phyloP scores from a whole-genome alignment of 495 filamentous ascomycete species.

The Tuber brumale region DNA sequence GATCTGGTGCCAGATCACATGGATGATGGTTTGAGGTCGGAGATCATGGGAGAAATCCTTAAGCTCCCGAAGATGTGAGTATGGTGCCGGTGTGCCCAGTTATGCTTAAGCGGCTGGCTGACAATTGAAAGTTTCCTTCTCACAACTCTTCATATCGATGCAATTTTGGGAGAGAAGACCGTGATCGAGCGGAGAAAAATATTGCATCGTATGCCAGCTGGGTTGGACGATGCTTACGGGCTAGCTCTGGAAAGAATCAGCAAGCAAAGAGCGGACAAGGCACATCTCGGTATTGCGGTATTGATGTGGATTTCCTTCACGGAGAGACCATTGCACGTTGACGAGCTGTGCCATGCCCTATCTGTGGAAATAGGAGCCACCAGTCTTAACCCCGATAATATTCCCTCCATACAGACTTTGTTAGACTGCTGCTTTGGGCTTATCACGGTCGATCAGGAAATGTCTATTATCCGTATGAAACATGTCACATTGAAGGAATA shows the following conservation, averaged over 20 bases:
- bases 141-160: not conserved
- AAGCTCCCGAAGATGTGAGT: not conserved
- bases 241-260: not conserved
- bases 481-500: conserved; percentile 29
- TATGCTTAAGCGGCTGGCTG: not conserved
- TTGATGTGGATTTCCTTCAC: not conserved
- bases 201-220: not conserved
- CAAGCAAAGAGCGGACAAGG: not conserved
- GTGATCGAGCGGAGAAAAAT: not conserved
- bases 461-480: conserved; percentile 8
- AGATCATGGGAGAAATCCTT: not conserved
- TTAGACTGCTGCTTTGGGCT: conserved; percentile 18
- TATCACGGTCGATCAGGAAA: conserved; percentile 14
- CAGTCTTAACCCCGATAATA: not conserved
- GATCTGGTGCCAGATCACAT: not conserved
- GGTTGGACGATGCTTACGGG: not conserved
- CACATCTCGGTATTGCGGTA: not conserved
- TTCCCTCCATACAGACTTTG: not conserved
- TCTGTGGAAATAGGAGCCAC: not conserved
- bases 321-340: not conserved
- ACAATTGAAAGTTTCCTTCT: not conserved
- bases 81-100: not conserved
- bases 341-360: not conserved
- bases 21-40: not conserved
- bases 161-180: not conserved